These are phyloP conservation scores for Pseudogymnoascus sp. DNA, from an alignment of 2,329 filamentous ascomycete species.

Conservation along the genomic window DNA sequence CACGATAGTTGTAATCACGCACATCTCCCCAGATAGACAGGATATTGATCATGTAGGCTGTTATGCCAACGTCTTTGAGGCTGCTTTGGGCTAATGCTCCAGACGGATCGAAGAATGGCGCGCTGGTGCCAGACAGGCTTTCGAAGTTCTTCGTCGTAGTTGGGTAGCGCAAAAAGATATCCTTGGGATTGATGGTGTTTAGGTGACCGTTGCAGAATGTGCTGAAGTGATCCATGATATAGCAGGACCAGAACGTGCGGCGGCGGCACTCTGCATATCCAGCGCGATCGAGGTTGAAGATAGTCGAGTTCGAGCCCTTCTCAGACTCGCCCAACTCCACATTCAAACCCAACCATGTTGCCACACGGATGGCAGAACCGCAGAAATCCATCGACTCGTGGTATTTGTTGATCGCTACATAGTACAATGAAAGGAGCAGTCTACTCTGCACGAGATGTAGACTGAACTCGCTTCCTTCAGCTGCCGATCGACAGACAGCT, in stretches of 20 bases:
- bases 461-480: conserved; percentile 44
- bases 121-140: conserved; percentile 46
- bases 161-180: conserved; percentile 61
- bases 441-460: conserved; percentile 61
- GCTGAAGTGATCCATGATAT: conserved; percentile 61
- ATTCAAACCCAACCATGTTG: conserved; percentile 55
- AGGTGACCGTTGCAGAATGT: conserved; percentile 48
- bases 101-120: conserved; percentile 54
- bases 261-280: conserved; percentile 60
- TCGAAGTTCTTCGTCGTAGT: conserved; percentile 56
- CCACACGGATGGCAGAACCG: conserved; percentile 53
- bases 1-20: conserved; percentile 50
- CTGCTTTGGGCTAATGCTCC: conserved; percentile 33
- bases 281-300: conserved; percentile 48
- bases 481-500: conserved; percentile 51
- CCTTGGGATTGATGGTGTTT: conserved; percentile 53
- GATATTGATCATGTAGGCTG: conserved; percentile 56
- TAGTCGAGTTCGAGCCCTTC: conserved; percentile 35
- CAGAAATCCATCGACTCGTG: conserved; percentile 57
- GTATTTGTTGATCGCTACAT: conserved; percentile 53
- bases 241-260: conserved; percentile 66
- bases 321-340: conserved; percentile 49
- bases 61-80: conserved; percentile 36
- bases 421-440: conserved; percentile 60
- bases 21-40: conserved; percentile 60